Percentiles rank a stretch among this genome's conserved stretches.
Conservation (phyloP, 2,329 filamentous ascomycete genomes). For the Penicillium sp. region DNA sequence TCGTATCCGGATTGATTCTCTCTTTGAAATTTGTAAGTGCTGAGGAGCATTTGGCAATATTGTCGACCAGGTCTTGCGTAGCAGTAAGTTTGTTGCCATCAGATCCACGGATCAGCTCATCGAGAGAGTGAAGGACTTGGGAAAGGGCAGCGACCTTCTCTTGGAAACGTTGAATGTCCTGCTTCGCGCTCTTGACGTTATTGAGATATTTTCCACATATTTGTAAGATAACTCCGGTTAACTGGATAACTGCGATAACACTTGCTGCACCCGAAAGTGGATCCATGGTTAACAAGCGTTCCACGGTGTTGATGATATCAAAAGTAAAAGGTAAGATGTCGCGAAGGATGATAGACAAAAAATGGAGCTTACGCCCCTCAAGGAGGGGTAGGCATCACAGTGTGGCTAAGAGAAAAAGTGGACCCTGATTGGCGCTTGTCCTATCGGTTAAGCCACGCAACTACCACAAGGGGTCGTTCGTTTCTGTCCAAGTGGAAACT, state of each 20-base stretch:
- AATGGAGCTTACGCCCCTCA: not conserved
- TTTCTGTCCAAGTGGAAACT: not conserved
- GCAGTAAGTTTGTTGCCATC: constrained; percentile 5
- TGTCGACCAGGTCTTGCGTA: not conserved
- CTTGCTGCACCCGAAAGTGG: not conserved
- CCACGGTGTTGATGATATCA: not conserved
- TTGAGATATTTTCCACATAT: not conserved
- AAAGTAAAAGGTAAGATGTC: not conserved
- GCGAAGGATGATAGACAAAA: not conserved
- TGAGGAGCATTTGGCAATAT: constrained; percentile 6
- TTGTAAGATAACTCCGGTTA: not conserved
- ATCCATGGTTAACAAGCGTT: not conserved
- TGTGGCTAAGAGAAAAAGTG: not conserved
- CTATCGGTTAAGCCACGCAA: not conserved
- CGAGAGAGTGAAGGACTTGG: not conserved
- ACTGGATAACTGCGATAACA: constrained; percentile 1
- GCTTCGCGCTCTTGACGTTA: not conserved
- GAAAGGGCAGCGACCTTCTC: not conserved
- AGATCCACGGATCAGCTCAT: constrained; percentile 1
- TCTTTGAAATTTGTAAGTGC: constrained; percentile 6
- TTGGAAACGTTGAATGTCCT: not conserved
- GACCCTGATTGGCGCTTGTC: not conserved
- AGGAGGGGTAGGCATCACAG: not conserved
- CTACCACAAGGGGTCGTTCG: not conserved
- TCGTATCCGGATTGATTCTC: constrained; percentile 7